Percentiles rank a stretch among this genome's conserved stretches.
Conservation (phyloP, 2,329 filamentous ascomycete species). For the Fusarium drepaniforme region DNA sequence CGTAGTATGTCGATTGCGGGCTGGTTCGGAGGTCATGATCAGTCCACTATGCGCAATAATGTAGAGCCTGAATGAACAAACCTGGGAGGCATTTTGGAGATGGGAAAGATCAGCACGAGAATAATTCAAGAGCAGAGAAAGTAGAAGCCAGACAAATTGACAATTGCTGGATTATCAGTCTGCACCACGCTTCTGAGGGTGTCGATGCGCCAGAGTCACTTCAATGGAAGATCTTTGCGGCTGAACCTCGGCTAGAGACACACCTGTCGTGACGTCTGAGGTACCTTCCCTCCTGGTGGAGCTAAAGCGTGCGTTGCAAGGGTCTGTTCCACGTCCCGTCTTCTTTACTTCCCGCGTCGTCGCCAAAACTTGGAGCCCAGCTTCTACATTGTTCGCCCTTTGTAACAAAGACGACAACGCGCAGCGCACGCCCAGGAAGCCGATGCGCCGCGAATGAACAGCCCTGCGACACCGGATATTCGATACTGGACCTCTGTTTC, state of each 20-base stretch:
- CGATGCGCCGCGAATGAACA: constrained; percentile 7
- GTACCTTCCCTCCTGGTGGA: constrained; percentile 24
- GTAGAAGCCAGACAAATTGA: constrained; percentile 2
- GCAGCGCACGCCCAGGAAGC: constrained; percentile 1
- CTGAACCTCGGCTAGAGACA: constrained; percentile 41
- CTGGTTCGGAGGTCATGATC: constrained; percentile 49
- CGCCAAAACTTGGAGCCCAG: constrained; percentile 40
- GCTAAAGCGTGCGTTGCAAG: constrained; percentile 33
- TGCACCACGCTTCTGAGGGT: constrained; percentile 20
- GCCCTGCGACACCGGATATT: constrained; percentile 11
- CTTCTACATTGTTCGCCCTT: constrained; percentile 14
- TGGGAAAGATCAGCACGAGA: not conserved
- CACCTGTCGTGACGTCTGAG: constrained; percentile 33
- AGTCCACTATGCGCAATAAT: constrained; percentile 26
- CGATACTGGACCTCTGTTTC: not conserved
- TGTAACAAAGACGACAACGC: constrained; percentile 22
- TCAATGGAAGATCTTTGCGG: constrained; percentile 41
- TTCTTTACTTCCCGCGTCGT: constrained; percentile 43
- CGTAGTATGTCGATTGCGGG: constrained; percentile 84
- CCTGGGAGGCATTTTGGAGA: constrained; percentile 39
- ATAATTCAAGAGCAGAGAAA: not conserved
- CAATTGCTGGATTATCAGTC: constrained; percentile 21
- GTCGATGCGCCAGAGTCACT: constrained; percentile 22
- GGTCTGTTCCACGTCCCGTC: constrained; percentile 41
- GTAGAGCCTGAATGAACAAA: constrained; percentile 19